Percentiles rank a stretch among this genome's conserved stretches.
These are phyloP conservation scores for Pestalotiopsis sp. DNA, from an alignment of 2,329 filamentous ascomycete genomes.

Conservation along the genomic window DNA sequence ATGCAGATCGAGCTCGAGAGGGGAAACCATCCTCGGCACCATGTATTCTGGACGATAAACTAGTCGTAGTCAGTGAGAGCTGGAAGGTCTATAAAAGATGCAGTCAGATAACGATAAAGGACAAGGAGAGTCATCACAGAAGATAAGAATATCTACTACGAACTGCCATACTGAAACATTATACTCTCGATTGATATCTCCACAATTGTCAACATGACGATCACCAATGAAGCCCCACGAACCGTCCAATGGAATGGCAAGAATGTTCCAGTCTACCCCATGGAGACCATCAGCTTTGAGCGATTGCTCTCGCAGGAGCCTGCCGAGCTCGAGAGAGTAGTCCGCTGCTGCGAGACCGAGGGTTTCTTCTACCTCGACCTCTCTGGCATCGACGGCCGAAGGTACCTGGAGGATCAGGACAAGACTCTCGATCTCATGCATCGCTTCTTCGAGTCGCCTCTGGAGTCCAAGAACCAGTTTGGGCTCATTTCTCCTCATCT, in stretches of 20 bases:
- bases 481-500: slow-evolving; percentile 55
- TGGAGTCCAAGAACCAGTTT: slow-evolving; percentile 59
- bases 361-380: slow-evolving; percentile 61
- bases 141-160: background rate
- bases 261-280: slow-evolving; percentile 50
- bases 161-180: background rate
- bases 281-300: slow-evolving; percentile 54
- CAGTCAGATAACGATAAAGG: background rate
- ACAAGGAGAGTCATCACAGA: background rate
- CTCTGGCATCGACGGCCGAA: slow-evolving; percentile 51
- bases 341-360: slow-evolving; percentile 49
- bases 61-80: no score
- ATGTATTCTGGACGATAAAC: background rate
- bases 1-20: background rate
- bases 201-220: slow-evolving; percentile 34
- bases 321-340: slow-evolving; percentile 51
- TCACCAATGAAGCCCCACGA: slow-evolving; percentile 39
- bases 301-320: slow-evolving; percentile 56
- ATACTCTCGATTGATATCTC: background rate
- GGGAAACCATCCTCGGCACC: background rate
- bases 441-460: slow-evolving; percentile 53
- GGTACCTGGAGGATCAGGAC: slow-evolving; percentile 54
- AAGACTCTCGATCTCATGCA: slow-evolving; percentile 56
- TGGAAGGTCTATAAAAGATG: no score
- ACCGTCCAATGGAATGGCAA: slow-evolving; percentile 52